Evolutionary conservation across 176 grass and related monocot species (phyloP), one percentile per base, ranked within the genome.

Genomic region (Zea luxurians): DNA sequence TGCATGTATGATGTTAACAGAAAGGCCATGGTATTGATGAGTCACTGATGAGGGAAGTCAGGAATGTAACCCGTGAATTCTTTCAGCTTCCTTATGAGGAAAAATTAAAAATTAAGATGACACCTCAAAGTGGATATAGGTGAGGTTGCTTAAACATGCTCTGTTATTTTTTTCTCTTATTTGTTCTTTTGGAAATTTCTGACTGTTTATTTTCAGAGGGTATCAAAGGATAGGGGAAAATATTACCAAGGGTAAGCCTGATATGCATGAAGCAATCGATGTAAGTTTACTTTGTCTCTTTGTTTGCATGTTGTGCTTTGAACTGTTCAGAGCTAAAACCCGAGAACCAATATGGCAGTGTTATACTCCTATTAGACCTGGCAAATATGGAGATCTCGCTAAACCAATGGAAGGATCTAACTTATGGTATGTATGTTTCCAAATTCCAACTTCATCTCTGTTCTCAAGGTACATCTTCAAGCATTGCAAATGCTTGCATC

Each of bases 241-340:
- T 85, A 36, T 98, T 82, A 98, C 96, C 21, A 90, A 90, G 61
- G 96, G 92, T 38, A 94, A 92, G 69, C 96, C 81, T 79, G 96
- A 98, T 45, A 98, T 98, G 96, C 96, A 98, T 44, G 96, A 98
- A 90, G 96, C 91, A 21, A 94, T 98, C 73, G 96, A 98, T 89
- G 95, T 94, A 75, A 90, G 95, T 83, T 83, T 64, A 37, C 13
- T 74, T 86, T 71, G 8, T 70, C 49, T 15, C 34, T 64, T 11
- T 37, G 9, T 73, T 59, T 72, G 71, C 2, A 45, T 21, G 21
- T 41, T 4, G 7, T 83, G 13, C 27, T 66, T 85, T 66, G 44
- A 55, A 3, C 64, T 82, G 54, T 64, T 58, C 16, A 20, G 2
- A 75, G 10, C 61, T 71, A 45, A 93, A 45, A 47, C 21, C 12